phyloP scores from a whole-genome alignment of 352 stramenopile species.

The Aphanomyces stellatus region DNA sequence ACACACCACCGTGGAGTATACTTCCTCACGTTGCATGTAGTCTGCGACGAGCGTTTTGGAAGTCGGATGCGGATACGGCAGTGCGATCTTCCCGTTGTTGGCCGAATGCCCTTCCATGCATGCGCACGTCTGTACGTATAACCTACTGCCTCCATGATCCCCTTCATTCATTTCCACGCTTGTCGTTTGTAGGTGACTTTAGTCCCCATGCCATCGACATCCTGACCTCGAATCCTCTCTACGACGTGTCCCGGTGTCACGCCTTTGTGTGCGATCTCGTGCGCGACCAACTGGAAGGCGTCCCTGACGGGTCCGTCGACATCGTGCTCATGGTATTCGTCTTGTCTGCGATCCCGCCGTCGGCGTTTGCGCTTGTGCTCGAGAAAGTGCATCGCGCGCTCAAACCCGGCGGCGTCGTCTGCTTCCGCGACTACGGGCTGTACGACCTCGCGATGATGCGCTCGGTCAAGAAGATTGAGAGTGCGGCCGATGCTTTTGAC shows the following conservation, averaged over 20 bases:
- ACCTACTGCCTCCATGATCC: neutral
- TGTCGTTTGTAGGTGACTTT: slow-evolving; percentile 38
- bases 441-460: slow-evolving; percentile 83
- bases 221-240: slow-evolving; percentile 41
- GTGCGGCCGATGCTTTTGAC: neutral
- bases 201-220: slow-evolving; percentile 71
- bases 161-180: too few species aligned
- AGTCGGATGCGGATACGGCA: slow-evolving; percentile 81
- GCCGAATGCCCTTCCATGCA: slow-evolving; percentile 47
- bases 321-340: slow-evolving; percentile 80
- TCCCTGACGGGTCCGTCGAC: slow-evolving; percentile 47
- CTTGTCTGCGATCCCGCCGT: slow-evolving; percentile 60
- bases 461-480: slow-evolving; percentile 52
- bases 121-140: slow-evolving; percentile 47
- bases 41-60: slow-evolving; percentile 38
- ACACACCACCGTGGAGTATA: too few species aligned
- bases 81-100: slow-evolving; percentile 79
- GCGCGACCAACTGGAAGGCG: slow-evolving; percentile 34
- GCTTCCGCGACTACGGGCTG: slow-evolving; percentile 81
- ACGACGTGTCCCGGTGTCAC: slow-evolving; percentile 39
- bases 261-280: slow-evolving; percentile 71
- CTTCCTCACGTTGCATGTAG: neutral
- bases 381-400: slow-evolving; percentile 46
- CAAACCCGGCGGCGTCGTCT: slow-evolving; percentile 58
- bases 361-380: slow-evolving; percentile 39